Evolutionary conservation across 2,329 filamentous ascomycete genomes (phyloP), one percentile per base, ranked within the genome.

Genomic region (Sporothrix phasma): DNA sequence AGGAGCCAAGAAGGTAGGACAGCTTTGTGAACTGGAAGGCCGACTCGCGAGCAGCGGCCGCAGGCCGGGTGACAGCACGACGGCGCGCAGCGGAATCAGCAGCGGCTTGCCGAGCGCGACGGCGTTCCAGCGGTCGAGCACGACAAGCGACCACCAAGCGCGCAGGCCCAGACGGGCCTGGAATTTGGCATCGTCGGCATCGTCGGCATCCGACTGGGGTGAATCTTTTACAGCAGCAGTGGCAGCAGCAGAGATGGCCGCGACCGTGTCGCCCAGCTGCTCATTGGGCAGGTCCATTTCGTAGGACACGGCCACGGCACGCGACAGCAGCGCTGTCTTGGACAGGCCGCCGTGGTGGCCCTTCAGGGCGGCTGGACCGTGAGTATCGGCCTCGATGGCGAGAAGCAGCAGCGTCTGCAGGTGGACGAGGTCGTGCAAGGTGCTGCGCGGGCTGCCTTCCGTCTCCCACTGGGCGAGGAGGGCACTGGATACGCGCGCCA

Each of bases 51-150:
- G 75, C 7, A 88, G 72, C 17, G 76, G 74, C 66, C 82, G 80
- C 64, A 91, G 79, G 54, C 84, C 84, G 0, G 81, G 80, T 5
- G 82, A 76, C 26, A 88, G 75, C 15, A 88, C 80, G 6, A 86
- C 80, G 61, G 79, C 84, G 66, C 82, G 80, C 68, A 88, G 83
- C 1, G 83, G 83, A 64, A 91, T 84, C 65, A 86, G 78, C 13
- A 84, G 70, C 3, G 86, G 84, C 66, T 81, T 84, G 13, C 83
- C 84, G 4, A 82, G 87, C 24, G 84, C 85, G n/a, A 85, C 81
- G 3, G 88, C 85, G 71, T 89, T 84, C 86, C 87, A 91, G 17
- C 87, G 82, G 70, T 91, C 88, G 67, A 91, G 81, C 67, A 88
- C 80, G 53, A 90, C 81, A 39, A 91, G 76, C 15, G 84, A 83